A percentile compares a stretch with the other conserved stretches of the same genome.
Conservation (phyloP, 2,329 filamentous ascomycete genomes). For the Aspergillus sp. region DNA sequence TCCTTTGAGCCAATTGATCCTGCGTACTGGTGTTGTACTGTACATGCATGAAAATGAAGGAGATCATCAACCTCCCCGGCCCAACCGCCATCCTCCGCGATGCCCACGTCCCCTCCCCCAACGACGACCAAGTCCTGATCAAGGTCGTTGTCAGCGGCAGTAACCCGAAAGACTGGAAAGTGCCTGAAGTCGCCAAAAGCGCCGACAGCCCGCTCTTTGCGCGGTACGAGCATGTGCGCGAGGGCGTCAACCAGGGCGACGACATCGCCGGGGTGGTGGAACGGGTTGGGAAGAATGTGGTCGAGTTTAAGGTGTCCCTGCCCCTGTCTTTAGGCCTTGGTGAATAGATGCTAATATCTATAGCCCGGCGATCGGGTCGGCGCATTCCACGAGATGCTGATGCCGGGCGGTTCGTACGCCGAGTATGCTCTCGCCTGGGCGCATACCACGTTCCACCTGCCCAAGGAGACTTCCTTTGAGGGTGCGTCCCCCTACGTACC, state of each 20-base stretch:
- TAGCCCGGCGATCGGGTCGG: conserved; percentile 53
- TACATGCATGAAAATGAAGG: conserved; percentile 7
- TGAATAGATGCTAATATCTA: background rate
- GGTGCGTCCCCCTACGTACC: conserved; percentile 27
- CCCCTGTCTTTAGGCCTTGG: background rate
- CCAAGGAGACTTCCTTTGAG: conserved; percentile 51
- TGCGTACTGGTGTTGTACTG: background rate
- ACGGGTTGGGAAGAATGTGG: conserved; percentile 50
- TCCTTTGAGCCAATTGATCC: background rate
- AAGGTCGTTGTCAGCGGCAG: conserved; percentile 36
- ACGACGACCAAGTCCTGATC: conserved; percentile 32
- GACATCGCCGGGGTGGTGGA: conserved; percentile 54
- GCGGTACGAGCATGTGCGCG: background rate
- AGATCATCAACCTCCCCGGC: conserved; percentile 8
- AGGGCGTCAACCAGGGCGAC: conserved; percentile 46
- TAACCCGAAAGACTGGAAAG: conserved; percentile 48
- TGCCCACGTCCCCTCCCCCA: conserved; percentile 33
- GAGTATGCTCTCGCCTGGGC: conserved; percentile 56
- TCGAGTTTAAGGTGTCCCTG: conserved; percentile 46
- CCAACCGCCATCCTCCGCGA: conserved; percentile 7
- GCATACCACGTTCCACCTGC: conserved; percentile 56
- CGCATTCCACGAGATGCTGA: conserved; percentile 48
- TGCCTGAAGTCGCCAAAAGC: conserved; percentile 7
- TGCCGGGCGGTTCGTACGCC: conserved; percentile 52
- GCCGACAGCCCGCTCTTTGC: background rate